These are phyloP conservation scores for Diacronema lutheri DNA, from an alignment of 78 protist genomes.

Conservation along the genomic window DNA sequence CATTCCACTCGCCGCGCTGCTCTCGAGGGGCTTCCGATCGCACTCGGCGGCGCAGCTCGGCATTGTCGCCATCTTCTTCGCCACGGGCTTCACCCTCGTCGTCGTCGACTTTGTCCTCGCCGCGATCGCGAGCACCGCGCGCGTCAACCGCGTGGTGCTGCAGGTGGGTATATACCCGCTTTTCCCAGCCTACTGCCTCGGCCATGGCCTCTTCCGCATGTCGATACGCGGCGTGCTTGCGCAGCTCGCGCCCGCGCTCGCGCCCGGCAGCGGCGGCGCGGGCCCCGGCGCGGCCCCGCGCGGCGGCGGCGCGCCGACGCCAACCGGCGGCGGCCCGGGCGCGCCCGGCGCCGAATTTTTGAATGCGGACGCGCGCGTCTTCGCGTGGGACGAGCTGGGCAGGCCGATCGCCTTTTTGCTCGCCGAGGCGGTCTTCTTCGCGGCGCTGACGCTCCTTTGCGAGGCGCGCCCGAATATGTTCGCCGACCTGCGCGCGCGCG, in stretches of 20 bases:
- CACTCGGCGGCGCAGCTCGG: slow-evolving; percentile 28
- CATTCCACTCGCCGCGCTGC: slow-evolving; percentile 24
- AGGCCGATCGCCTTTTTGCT: background rate
- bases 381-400: background rate
- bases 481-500: background rate
- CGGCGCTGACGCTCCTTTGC: background rate
- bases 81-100: slow-evolving; percentile 31
- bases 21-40: slow-evolving; percentile 3
- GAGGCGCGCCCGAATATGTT: too few species aligned
- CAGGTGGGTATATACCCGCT: background rate
- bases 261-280: too few species aligned
- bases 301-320: too few species aligned
- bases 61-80: background rate
- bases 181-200: slow-evolving; percentile 36
- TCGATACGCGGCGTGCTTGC: background rate
- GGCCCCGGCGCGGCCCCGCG: too few species aligned
- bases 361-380: background rate
- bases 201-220: background rate
- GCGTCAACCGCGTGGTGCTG: background rate
- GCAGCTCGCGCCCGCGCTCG: background rate
- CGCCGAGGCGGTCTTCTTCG: background rate
- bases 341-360: too few species aligned
- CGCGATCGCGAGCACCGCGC: background rate
- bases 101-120: background rate
- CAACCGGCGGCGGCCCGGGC: too few species aligned